Conservation (phyloP, 768 basidiomycete species). For the Russula virescens region DNA sequence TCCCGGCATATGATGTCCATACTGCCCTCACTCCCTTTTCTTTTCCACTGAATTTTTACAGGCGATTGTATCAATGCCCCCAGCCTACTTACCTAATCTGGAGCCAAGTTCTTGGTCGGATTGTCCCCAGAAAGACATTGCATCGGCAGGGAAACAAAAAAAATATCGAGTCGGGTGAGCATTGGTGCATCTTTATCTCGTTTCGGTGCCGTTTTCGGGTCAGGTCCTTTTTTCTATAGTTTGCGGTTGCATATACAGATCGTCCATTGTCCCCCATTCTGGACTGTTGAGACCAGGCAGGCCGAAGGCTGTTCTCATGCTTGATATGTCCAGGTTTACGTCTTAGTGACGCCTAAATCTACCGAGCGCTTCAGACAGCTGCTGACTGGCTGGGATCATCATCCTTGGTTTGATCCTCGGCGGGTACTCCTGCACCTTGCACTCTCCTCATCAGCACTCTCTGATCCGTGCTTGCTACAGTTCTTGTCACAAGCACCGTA, state of each 20-base stretch:
- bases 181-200: background rate
- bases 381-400: background rate
- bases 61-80: too few species aligned
- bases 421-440: background rate
- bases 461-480: background rate
- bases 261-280: background rate
- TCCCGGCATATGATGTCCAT: background rate
- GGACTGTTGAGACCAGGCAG: background rate
- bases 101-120: conserved; percentile 2
- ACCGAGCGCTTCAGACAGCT: conserved; percentile 3
- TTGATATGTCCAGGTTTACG: conserved; percentile 4
- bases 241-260: background rate
- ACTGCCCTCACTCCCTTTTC: background rate
- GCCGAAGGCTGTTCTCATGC: background rate
- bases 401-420: background rate
- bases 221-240: background rate
- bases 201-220: background rate
- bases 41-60: background rate
- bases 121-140: too few species aligned
- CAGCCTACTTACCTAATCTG: conserved; percentile 6
- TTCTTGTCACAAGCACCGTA: background rate
- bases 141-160: background rate
- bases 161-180: background rate
- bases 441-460: background rate
- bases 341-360: conserved; percentile 11